A percentile compares a stretch with the other conserved stretches of the same genome.
Conservation (phyloP, 2,329 filamentous ascomycete species). For the Cladosporium phlei region DNA sequence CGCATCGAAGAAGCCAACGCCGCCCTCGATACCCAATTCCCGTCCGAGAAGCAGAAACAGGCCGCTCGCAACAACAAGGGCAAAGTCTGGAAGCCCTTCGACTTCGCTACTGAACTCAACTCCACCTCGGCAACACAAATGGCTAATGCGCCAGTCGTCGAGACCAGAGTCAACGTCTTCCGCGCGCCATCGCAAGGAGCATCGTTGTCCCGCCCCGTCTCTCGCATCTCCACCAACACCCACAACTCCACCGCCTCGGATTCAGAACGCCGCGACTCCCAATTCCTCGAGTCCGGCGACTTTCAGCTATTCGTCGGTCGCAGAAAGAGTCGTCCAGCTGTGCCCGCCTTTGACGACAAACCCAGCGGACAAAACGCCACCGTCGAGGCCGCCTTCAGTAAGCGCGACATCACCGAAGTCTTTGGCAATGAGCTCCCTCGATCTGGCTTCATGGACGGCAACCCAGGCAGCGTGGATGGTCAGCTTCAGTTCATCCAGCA, state of each 20-base stretch:
- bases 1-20: conserved; percentile 30
- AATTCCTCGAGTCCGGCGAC: conserved; percentile 18
- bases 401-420: conserved; percentile 32
- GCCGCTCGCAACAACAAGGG: conserved; percentile 20
- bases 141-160: conserved; percentile 17
- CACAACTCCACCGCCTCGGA: conserved; percentile 15
- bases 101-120: conserved; percentile 19
- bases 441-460: conserved; percentile 34
- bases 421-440: conserved; percentile 42
- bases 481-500: conserved; percentile 44
- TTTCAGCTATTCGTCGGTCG: conserved; percentile 30
- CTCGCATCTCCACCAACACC: conserved; percentile 25
- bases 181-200: conserved; percentile 20
- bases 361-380: conserved; percentile 25
- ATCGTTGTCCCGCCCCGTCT: conserved; percentile 25
- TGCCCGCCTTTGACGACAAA: conserved; percentile 25
- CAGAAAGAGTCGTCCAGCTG: conserved; percentile 18
- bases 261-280: conserved; percentile 21
- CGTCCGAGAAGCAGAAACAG: conserved; percentile 17
- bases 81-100: conserved; percentile 28
- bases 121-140: conserved; percentile 1
- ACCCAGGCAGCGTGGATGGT: conserved; percentile 34
- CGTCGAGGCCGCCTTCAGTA: conserved; percentile 28
- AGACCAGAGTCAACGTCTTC: conserved; percentile 31
- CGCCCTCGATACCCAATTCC: conserved; percentile 19